A percentile compares a stretch with the other conserved stretches of the same genome.
Evolutionary conservation across 139 green algal genomes (phyloP).

Genomic region (Limnomonas spitsbergensis): DNA sequence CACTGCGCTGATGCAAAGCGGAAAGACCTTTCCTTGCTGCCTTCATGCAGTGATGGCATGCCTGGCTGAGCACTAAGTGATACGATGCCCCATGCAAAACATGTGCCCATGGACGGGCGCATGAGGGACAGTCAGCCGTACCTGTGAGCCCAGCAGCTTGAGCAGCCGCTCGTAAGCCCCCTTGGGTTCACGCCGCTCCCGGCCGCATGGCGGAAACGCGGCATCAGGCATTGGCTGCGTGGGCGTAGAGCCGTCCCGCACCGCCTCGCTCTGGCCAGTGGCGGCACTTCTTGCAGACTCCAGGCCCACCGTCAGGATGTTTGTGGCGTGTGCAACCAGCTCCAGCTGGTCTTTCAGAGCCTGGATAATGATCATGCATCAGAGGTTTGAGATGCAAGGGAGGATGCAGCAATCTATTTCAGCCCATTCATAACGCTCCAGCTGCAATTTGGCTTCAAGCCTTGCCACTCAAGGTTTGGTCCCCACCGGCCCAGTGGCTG

Average conservation of each 20-base stretch:
- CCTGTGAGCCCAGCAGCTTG: slow-evolving; percentile 35
- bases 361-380: too few relatives aligned
- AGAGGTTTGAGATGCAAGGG: neutral
- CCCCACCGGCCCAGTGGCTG: too few relatives aligned
- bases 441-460: too few relatives aligned
- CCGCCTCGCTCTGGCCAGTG: neutral
- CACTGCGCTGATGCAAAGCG: too few relatives aligned
- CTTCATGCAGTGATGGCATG: too few relatives aligned
- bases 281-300: neutral
- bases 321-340: slow-evolving; percentile 37
- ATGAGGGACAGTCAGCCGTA: neutral
- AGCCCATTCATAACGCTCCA: too few relatives aligned
- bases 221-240: neutral
- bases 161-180: slow-evolving; percentile 37
- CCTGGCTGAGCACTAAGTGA: too few relatives aligned
- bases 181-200: slow-evolving; percentile 19
- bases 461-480: too few relatives aligned
- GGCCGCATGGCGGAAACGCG: neutral
- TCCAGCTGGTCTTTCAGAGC: slow-evolving; percentile 33
- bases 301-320: slow-evolving; percentile 42
- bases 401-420: neutral
- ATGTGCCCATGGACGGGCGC: too few relatives aligned
- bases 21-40: too few relatives aligned
- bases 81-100: too few relatives aligned
- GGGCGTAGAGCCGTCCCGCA: neutral